A percentile compares a stretch with the other conserved stretches of the same genome.
These are phyloP conservation scores for Coemansia sp. DNA, from an alignment of 192 early-diverging fungal genomes.

Conservation along the genomic window DNA sequence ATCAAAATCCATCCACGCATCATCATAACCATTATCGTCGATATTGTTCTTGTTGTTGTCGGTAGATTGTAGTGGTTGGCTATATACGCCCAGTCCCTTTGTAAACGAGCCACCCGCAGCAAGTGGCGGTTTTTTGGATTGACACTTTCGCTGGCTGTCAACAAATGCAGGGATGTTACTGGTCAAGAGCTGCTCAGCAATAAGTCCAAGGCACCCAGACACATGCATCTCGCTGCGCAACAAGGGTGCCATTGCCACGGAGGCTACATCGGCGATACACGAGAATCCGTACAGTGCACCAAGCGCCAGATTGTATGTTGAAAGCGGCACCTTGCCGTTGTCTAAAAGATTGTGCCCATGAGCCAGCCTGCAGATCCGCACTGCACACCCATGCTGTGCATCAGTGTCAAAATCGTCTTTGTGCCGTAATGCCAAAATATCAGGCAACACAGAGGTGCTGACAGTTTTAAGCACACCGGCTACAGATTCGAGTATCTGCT, in stretches of 20 bases:
- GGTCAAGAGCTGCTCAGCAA: constrained; percentile 26
- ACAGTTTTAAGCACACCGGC: constrained; percentile 37
- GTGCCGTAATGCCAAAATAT: constrained; percentile 27
- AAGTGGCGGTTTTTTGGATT: background rate
- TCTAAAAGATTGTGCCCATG: constrained; percentile 19
- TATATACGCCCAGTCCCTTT: background rate
- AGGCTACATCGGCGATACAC: constrained; percentile 42
- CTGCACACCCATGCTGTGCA: constrained; percentile 20
- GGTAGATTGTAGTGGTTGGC: background rate
- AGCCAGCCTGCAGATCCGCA: constrained; percentile 25
- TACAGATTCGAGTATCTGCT: constrained; percentile 41
- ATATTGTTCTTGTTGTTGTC: constrained; percentile 2
- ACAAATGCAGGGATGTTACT: constrained; percentile 29
- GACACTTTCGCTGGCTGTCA: background rate
- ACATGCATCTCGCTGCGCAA: constrained; percentile 48
- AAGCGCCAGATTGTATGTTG: constrained; percentile 43
- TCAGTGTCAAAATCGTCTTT: constrained; percentile 21
- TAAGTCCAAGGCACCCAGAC: constrained; percentile 45
- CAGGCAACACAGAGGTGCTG: constrained; percentile 1
- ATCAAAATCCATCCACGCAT: constrained; percentile 54
- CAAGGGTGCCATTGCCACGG: constrained; percentile 46
- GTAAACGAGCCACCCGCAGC: background rate
- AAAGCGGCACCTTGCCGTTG: constrained; percentile 18
- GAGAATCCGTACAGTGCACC: constrained; percentile 44
- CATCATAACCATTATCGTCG: constrained; percentile 3